Conservation (phyloP, 1,284 basidiomycete species). For the Moesziomyces aphidis region DNA sequence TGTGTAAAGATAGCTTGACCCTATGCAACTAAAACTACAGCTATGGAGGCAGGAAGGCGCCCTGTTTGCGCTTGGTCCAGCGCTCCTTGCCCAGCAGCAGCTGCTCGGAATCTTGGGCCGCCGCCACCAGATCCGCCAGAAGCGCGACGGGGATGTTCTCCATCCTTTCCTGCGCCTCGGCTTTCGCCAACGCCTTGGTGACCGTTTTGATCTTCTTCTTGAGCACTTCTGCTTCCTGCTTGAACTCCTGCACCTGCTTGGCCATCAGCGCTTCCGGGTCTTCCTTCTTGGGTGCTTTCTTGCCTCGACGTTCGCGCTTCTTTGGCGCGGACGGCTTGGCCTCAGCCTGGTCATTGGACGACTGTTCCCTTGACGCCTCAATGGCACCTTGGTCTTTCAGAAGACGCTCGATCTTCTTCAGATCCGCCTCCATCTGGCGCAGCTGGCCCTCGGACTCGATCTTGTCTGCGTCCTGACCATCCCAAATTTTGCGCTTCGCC, state of each 20-base stretch:
- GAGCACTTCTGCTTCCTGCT: slow-evolving; percentile 21
- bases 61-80: slow-evolving; percentile 19
- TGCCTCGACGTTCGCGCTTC: too few relatives aligned
- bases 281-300: background rate
- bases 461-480: slow-evolving; percentile 44
- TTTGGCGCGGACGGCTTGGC: background rate
- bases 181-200: background rate
- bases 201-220: slow-evolving; percentile 25
- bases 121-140: slow-evolving; percentile 29
- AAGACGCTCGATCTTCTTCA: slow-evolving; percentile 14
- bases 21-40: too few relatives aligned
- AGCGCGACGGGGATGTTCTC: slow-evolving; percentile 16
- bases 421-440: slow-evolving; percentile 27
- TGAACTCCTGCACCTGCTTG: slow-evolving; percentile 24
- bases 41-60: slow-evolving; percentile 33
- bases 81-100: slow-evolving; percentile 34
- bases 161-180: slow-evolving; percentile 4
- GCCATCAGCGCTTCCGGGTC: background rate
- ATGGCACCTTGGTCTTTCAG: slow-evolving; percentile 7
- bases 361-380: background rate
- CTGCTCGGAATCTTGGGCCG: slow-evolving; percentile 28
- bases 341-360: background rate
- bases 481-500: slow-evolving; percentile 23
- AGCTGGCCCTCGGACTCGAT: slow-evolving; percentile 17
- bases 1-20: too few relatives aligned